Evolutionary conservation across 2,329 filamentous ascomycete genomes (phyloP).

Genomic region (Rhinocladiella mackenziei): DNA sequence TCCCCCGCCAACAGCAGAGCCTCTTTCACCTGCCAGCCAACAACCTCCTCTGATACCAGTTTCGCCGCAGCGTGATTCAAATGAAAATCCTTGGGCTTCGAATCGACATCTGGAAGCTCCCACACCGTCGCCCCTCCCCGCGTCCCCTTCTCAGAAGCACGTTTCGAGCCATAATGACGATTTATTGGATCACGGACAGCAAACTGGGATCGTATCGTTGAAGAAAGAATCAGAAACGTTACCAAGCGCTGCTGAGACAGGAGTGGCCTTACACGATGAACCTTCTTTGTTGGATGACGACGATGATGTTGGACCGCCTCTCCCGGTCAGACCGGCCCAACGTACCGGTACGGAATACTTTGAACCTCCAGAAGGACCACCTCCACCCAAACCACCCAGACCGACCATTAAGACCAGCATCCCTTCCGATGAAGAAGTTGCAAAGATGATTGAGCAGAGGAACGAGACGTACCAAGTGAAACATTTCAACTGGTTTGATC

Average conservation of each 20-base stretch:
- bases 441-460: slow-evolving; percentile 44
- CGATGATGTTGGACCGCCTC: slow-evolving; percentile 19
- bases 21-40: slow-evolving; percentile 20
- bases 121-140: slow-evolving; percentile 21
- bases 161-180: slow-evolving; percentile 21
- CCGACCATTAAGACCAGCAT: slow-evolving; percentile 16
- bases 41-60: slow-evolving; percentile 22
- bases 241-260: slow-evolving; percentile 11
- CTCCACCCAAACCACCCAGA: slow-evolving; percentile 21
- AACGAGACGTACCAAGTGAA: slow-evolving; percentile 89
- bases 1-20: slow-evolving; percentile 16
- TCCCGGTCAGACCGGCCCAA: slow-evolving; percentile 12
- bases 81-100: slow-evolving; percentile 26
- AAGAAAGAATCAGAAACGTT: slow-evolving; percentile 18
- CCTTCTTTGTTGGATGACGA: slow-evolving; percentile 26
- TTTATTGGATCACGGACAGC: slow-evolving; percentile 23
- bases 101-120: slow-evolving; percentile 9
- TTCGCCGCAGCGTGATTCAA: slow-evolving; percentile 12
- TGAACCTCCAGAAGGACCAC: slow-evolving; percentile 17
- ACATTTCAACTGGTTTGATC: slow-evolving; percentile 80
- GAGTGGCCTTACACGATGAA: slow-evolving; percentile 7
- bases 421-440: slow-evolving; percentile 33
- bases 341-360: slow-evolving; percentile 15
- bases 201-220: slow-evolving; percentile 18
- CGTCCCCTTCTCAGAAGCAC: slow-evolving; percentile 23